Evolutionary conservation across 2,329 filamentous ascomycete genomes (phyloP).

Genomic region (Cyanodermella asteris): DNA sequence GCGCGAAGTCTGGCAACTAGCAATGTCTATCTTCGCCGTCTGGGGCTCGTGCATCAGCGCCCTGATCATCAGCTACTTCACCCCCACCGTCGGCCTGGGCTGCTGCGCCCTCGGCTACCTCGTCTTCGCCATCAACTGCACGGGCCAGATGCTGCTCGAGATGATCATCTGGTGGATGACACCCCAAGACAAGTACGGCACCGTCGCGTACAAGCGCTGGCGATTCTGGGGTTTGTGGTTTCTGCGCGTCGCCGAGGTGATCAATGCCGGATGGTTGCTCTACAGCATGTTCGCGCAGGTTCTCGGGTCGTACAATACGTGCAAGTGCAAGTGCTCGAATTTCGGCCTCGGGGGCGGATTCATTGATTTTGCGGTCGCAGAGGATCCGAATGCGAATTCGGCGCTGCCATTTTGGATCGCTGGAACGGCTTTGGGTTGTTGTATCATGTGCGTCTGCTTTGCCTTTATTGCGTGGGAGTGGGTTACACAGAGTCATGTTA

Average conservation of each 20-base stretch:
- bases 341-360: constrained; percentile 21
- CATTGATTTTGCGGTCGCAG: constrained; percentile 14
- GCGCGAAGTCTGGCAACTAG: constrained; percentile 21
- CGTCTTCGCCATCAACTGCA: constrained; percentile 16
- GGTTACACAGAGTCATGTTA: constrained; percentile 6
- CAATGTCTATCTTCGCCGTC: constrained; percentile 15
- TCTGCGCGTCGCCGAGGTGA: constrained; percentile 14
- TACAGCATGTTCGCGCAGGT: constrained; percentile 20
- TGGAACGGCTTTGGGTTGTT: constrained; percentile 4
- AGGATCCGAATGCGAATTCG: constrained; percentile 3
- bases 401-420: constrained; percentile 6
- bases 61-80: constrained; percentile 22
- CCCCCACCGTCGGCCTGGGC: constrained; percentile 24
- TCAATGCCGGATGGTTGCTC: constrained; percentile 18
- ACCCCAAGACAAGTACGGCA: constrained; percentile 7
- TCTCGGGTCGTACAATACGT: constrained; percentile 20
- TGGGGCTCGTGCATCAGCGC: too few species aligned
- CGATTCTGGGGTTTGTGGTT: constrained; percentile 9
- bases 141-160: constrained; percentile 17
- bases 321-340: constrained; percentile 18
- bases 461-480: constrained; percentile 6
- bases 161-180: constrained; percentile 14
- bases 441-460: constrained; percentile 4
- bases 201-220: constrained; percentile 4
- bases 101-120: constrained; percentile 22